Evolutionary conservation across 768 basidiomycete species (phyloP), one percentile per base, ranked within the genome.

Genomic region (Jaapia argillacea): DNA sequence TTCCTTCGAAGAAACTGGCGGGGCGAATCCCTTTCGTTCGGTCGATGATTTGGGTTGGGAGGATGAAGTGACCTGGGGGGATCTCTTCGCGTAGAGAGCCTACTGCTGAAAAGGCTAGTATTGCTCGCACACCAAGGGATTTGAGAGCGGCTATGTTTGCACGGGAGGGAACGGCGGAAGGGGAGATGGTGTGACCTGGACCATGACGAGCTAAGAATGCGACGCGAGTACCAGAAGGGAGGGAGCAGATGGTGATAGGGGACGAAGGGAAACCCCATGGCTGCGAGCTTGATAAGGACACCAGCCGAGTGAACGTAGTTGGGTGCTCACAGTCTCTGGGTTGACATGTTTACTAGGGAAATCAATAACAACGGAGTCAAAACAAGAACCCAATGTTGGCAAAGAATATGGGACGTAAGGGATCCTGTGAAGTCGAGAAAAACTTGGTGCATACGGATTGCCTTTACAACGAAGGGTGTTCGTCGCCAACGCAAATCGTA

Each of bases 81-180:
- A 97, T 88, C 55, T 96, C 91, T 59, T 99, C 94, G 35, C 90
- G 77, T 7, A 99, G 74, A 6, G 88, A 92, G 22, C 94, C 94
- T 36, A 98, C 94, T 14, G 94, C 93, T 27, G 85, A 87, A 72
- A 98, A 98, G 5, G 92, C 91, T 51, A 98, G 69, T 58, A 98
- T 77, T 40, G 80, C 87, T 50, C 81, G 77, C 5, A 91, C 86
- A 33, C 94, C 94, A 51, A 98, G 72, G 33, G 79, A 81, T 64
- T 97, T 97, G 56, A 97, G 74, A 0, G 93, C 94, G 23, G 93
- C 85, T 55, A 97, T 91, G 72, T 97, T 99, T 50, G 94, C 94
- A 41, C 88, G 80, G 0, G 71, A 64, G 38, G 92, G 92, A 5
- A 98, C 85, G 25, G 72, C 58, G 4, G 90, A 85, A 2, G 94